Percentiles rank a stretch among this genome's conserved stretches.
Evolutionary conservation across 371 early-diverging fungal genomes (phyloP).

Genomic region (Actinomortierella ambigua): DNA sequence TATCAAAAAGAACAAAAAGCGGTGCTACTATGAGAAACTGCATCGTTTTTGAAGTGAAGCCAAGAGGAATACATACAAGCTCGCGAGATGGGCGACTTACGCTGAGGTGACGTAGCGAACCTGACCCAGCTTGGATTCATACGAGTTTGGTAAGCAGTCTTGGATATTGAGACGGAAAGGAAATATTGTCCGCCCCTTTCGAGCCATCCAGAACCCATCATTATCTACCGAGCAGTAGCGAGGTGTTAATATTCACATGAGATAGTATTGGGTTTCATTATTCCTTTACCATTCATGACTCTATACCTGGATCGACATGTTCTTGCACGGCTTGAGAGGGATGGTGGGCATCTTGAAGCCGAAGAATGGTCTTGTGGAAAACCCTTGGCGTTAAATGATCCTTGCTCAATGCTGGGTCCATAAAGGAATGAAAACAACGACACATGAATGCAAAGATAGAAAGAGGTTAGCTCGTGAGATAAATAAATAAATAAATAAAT

Average conservation of each 20-base stretch:
- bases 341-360: slow-evolving; percentile 34
- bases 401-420: slow-evolving; percentile 24
- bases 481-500: background rate
- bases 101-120: slow-evolving; percentile 40
- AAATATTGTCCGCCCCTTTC: slow-evolving; percentile 41
- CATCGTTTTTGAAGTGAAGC: too few relatives aligned
- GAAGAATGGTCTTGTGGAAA: slow-evolving; percentile 34
- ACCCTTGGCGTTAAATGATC: slow-evolving; percentile 31
- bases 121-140: slow-evolving; percentile 43
- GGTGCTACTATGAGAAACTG: background rate
- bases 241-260: too few relatives aligned
- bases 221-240: slow-evolving; percentile 19
- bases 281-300: too few relatives aligned
- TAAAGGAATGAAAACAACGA: too few relatives aligned
- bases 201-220: slow-evolving; percentile 45
- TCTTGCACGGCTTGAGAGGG: slow-evolving; percentile 46
- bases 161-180: slow-evolving; percentile 42
- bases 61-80: background rate
- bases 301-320: slow-evolving; percentile 29
- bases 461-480: background rate
- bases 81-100: slow-evolving; percentile 13
- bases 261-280: too few relatives aligned
- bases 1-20: background rate
- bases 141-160: slow-evolving; percentile 40
- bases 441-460: background rate